These are phyloP conservation scores for Lolium rigidum DNA, from an alignment of 176 grass and related monocot species.

Conservation along the genomic window DNA sequence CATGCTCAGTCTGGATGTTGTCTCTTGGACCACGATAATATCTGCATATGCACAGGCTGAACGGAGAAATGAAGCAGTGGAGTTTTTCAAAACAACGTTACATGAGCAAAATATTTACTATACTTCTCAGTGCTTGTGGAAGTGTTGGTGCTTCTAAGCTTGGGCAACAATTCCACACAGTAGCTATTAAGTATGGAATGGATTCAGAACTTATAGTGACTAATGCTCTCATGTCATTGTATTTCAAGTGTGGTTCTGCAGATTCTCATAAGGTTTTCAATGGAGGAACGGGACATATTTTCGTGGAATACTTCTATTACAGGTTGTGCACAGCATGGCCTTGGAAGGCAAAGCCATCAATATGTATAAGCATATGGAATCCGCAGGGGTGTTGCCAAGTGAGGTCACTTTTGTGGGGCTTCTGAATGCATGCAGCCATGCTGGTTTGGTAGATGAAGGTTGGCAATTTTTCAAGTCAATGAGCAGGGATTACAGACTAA, in stretches of 20 bases:
- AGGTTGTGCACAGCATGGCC: constrained; percentile 65
- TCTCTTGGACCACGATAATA: constrained; percentile 58
- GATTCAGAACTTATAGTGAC: constrained; percentile 54
- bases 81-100: constrained; percentile 56
- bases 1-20: constrained; percentile 50
- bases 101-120: constrained; percentile 47
- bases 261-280: constrained; percentile 51
- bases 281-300: constrained; percentile 51
- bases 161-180: constrained; percentile 52
- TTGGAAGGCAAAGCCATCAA: constrained; percentile 51
- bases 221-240: constrained; percentile 60
- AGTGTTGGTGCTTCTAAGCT: constrained; percentile 50
- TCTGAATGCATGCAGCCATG: constrained; percentile 74
- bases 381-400: constrained; percentile 52
- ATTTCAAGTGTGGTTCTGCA: constrained; percentile 53
- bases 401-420: constrained; percentile 76
- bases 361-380: constrained; percentile 58
- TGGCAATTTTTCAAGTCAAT: constrained; percentile 64
- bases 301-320: constrained; percentile 65
- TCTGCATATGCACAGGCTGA: constrained; percentile 59
- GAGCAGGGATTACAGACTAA: constrained; percentile 51
- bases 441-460: constrained; percentile 70
- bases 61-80: constrained; percentile 40
- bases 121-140: constrained; percentile 50
- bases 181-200: constrained; percentile 50